Conservation (phyloP, 2,329 filamentous ascomycete species). For the Aureobasidium lini region DNA sequence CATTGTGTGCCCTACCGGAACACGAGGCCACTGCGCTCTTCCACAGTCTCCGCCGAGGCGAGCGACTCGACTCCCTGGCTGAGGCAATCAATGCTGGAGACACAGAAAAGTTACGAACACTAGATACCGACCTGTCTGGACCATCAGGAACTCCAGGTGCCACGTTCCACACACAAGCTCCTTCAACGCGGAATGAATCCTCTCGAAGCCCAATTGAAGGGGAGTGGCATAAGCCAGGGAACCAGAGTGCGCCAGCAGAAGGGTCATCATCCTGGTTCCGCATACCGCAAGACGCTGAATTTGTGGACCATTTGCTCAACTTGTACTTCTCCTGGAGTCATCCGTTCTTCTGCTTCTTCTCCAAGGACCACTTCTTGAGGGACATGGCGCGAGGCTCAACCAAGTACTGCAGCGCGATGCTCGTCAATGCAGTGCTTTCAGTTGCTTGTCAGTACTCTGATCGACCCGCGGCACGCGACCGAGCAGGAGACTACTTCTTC, state of each 20-base stretch:
- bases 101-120: conserved; percentile 7
- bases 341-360: conserved; percentile 65
- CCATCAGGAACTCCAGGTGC: background rate
- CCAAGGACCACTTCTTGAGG: conserved; percentile 61
- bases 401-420: conserved; percentile 56
- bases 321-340: conserved; percentile 53
- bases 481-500: conserved; percentile 69
- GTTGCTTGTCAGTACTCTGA: conserved; percentile 44
- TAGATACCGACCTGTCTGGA: conserved; percentile 12
- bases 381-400: conserved; percentile 55
- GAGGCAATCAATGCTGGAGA: conserved; percentile 12
- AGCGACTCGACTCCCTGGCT: conserved; percentile 13
- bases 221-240: background rate
- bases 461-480: conserved; percentile 55
- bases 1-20: conserved; percentile 38
- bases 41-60: conserved; percentile 33
- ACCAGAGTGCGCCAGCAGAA: background rate
- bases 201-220: background rate
- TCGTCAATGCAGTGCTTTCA: conserved; percentile 29
- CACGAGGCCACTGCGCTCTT: conserved; percentile 36
- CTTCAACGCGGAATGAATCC: background rate
- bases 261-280: conserved; percentile 24
- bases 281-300: conserved; percentile 26
- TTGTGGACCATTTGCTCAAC: conserved; percentile 29
- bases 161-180: background rate